phyloP scores from a whole-genome alignment of 2,329 filamentous ascomycete genomes.

The Arthrocladium fulminans region DNA sequence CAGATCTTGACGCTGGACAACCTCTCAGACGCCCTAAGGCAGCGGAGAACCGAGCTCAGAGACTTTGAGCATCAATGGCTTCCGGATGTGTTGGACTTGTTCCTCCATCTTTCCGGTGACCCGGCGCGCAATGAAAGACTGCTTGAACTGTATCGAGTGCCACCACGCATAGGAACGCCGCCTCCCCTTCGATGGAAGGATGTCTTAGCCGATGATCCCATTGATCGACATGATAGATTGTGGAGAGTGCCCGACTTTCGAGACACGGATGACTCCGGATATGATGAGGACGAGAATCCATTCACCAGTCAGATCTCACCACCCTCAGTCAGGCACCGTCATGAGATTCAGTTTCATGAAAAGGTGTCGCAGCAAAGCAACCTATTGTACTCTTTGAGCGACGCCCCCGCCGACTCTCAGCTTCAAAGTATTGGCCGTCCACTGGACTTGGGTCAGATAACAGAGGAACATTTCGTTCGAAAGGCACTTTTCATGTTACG shows the following conservation, averaged over 20 bases:
- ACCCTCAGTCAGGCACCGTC: not conserved
- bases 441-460: slow-evolving; percentile 32
- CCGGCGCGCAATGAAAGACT: slow-evolving; percentile 63
- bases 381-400: slow-evolving; percentile 13
- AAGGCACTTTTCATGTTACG: slow-evolving; percentile 80
- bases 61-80: slow-evolving; percentile 53
- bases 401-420: not conserved
- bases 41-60: slow-evolving; percentile 52
- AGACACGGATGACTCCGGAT: slow-evolving; percentile 41
- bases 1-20: slow-evolving; percentile 69
- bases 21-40: slow-evolving; percentile 60
- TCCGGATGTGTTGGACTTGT: slow-evolving; percentile 68
- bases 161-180: slow-evolving; percentile 37
- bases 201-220: slow-evolving; percentile 66
- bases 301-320: slow-evolving; percentile 12
- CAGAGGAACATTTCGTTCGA: slow-evolving; percentile 64
- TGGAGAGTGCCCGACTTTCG: slow-evolving; percentile 64
- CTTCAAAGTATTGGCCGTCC: not conserved
- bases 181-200: slow-evolving; percentile 65
- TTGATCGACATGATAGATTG: slow-evolving; percentile 56
- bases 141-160: slow-evolving; percentile 51
- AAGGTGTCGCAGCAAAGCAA: slow-evolving; percentile 10
- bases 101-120: slow-evolving; percentile 73
- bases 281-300: slow-evolving; percentile 24
- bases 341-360: not conserved